Evolutionary conservation across 768 basidiomycete genomes (phyloP), one percentile per base, ranked within the genome.

Genomic region (Hypholoma sublateritium): DNA sequence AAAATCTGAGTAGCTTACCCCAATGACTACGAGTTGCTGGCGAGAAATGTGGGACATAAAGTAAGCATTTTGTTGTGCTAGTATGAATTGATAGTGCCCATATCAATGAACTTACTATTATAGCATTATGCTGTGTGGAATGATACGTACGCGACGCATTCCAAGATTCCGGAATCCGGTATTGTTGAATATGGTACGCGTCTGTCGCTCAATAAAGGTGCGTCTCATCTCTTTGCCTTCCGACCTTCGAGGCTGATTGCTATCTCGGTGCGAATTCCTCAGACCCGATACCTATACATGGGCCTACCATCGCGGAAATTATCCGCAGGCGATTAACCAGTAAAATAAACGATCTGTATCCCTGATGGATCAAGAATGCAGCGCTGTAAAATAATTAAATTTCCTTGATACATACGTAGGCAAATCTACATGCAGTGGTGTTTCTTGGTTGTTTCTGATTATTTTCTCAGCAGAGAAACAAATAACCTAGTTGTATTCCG

Each of bases 201-300:
- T 42, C 5, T 13, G 17, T 5, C 39, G 57, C 61, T 39, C 54
- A 64, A 39, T 60, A 60, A 42, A 48, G 50, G 49, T 35, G 49
- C 47, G 25, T 25, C 14, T 0, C 28, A 32, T 28, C 24, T 35
- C 8, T 41, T 36, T n/a, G n/a, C n/a, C 4, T 21, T 37, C 35
- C 14, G n/a, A 7, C 22, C 0, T 16, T 17, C 9, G 2, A 16
- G 28, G 17, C 19, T 1, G 17, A 6, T 24, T 19, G 9, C 21
- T 9, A 37, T 19, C 12, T 16, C 9, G 11, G 34, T 21, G 35
- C 21, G 8, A 11, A 6, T 52, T 16, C 34, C 37, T 53, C 11
- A 48, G 16, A 42, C 67, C 70, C 53, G 6, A 91, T 91, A 54
- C 87, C 88, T 13, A 82, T 89, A 1, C 69, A 85, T 58, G 86